phyloP scores from a whole-genome alignment of 768 basidiomycete genomes.

The Xanthoconium stramineum region DNA sequence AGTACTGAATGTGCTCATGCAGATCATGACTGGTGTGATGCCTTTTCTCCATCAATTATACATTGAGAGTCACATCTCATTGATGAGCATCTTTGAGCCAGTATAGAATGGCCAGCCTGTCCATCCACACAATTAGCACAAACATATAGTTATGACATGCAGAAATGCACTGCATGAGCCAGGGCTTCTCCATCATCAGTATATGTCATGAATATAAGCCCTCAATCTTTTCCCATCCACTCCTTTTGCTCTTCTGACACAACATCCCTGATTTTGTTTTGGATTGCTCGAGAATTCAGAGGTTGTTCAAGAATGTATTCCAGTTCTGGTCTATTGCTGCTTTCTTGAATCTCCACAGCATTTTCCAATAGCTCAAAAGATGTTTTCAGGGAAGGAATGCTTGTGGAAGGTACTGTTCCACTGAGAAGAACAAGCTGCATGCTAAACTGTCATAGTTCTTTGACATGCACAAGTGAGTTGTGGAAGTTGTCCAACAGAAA shows the following conservation, averaged over 20 bases:
- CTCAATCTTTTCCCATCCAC: not conserved
- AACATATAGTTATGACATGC: too few relatives aligned
- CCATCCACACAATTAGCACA: too few relatives aligned
- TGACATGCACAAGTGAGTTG: not conserved
- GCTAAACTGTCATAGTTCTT: not conserved
- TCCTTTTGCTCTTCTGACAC: not conserved
- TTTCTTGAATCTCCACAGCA: not conserved
- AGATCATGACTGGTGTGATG: not conserved
- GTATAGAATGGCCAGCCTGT: not conserved
- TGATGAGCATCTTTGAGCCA: not conserved
- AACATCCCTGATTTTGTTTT: not conserved
- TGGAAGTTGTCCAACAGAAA: not conserved
- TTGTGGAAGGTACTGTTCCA: not conserved
- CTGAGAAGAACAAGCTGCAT: not conserved
- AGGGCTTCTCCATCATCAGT: not conserved
- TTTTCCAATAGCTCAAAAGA: not conserved
- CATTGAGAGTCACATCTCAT: too few relatives aligned
- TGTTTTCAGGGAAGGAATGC: not conserved
- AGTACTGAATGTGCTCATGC: not conserved
- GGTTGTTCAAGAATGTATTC: not conserved
- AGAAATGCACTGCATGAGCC: too few relatives aligned
- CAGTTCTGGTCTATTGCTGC: not conserved
- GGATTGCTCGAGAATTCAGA: not conserved
- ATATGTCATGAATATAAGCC: not conserved
- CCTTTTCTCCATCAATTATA: not conserved